Evolutionary conservation across 768 basidiomycete species (phyloP).

Genomic region (Psilocybe sp.): DNA sequence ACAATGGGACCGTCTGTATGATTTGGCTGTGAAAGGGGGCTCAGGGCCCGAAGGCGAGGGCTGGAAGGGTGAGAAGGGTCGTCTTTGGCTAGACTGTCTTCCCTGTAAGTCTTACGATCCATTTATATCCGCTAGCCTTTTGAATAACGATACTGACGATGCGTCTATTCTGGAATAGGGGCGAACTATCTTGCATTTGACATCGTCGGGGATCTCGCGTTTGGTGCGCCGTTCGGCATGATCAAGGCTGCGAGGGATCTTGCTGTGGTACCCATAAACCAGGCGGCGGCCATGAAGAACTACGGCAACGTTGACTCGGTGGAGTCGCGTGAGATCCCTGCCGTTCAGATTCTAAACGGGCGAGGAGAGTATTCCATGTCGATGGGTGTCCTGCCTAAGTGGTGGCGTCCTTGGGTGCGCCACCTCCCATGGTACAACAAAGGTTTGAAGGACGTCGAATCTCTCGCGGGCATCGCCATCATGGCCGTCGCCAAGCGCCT

Average conservation of each 20-base stretch:
- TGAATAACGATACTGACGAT: not conserved
- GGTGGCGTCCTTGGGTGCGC: conserved; percentile 63
- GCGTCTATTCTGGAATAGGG: conserved; percentile 32
- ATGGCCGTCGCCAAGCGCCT: conserved; percentile 80
- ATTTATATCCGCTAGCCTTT: not conserved
- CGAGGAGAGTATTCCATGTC: conserved; percentile 86
- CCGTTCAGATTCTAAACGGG: conserved; percentile 82
- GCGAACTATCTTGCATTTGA: conserved; percentile 56
- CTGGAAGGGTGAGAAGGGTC: conserved; percentile 57
- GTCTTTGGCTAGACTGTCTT: conserved; percentile 72
- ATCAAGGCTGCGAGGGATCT: conserved; percentile 68
- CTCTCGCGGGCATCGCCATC: conserved; percentile 76
- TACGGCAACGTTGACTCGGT: conserved; percentile 45
- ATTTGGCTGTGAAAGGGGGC: conserved; percentile 49
- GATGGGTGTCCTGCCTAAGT: conserved; percentile 73
- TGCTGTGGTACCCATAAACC: conserved; percentile 63
- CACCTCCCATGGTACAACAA: conserved; percentile 75
- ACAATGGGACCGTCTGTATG: conserved; percentile 76
- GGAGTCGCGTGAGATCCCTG: conserved; percentile 66
- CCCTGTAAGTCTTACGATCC: conserved; percentile 54
- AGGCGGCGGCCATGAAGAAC: conserved; percentile 50
- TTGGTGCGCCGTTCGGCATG: conserved; percentile 91
- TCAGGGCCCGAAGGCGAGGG: conserved; percentile 63
- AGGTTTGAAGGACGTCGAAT: conserved; percentile 63
- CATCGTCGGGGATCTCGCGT: conserved; percentile 85